Evolutionary conservation across 2,329 filamentous ascomycete species (phyloP).

Genomic region (Pseudogymnoascus sp.): DNA sequence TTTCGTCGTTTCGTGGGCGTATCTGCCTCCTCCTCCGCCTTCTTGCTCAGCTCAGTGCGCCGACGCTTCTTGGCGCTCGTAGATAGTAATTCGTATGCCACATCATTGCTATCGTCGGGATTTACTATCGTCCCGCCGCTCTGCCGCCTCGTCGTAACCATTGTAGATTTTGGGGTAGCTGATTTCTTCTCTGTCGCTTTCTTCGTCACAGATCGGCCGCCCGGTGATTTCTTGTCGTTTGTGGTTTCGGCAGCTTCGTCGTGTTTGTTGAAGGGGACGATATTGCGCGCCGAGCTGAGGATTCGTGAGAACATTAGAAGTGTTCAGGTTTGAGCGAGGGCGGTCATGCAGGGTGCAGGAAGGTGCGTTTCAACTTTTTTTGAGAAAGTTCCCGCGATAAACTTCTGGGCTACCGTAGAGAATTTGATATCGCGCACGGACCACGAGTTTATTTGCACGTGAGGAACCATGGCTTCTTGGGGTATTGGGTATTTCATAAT

Average conservation of each 20-base stretch:
- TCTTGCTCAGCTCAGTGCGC: slow-evolving; percentile 4
- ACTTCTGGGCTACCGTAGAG: slow-evolving; percentile 1
- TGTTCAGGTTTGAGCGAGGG: not conserved
- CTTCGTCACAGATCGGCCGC: not conserved
- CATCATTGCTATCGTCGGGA: not conserved
- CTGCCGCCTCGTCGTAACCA: slow-evolving; percentile 12
- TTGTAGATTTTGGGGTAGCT: slow-evolving; percentile 1
- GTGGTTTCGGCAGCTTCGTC: not conserved
- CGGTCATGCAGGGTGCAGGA: slow-evolving; percentile 7
- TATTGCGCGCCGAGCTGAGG: slow-evolving; percentile 10
- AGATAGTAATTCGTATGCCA: not conserved
- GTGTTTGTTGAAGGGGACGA: slow-evolving; percentile 9
- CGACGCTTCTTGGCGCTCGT: slow-evolving; percentile 11
- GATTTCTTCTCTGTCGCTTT: not conserved
- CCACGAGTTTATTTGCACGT: slow-evolving; percentile 7
- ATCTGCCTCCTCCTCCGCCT: slow-evolving; percentile 1
- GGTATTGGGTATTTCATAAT: not conserved
- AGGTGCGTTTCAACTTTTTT: not conserved
- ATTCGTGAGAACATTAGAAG: slow-evolving; percentile 12
- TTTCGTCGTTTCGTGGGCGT: slow-evolving; percentile 22
- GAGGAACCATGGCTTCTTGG: not conserved
- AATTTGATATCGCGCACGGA: slow-evolving; percentile 4
- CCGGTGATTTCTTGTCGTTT: slow-evolving; percentile 5
- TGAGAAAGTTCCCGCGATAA: not conserved
- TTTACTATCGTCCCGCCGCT: not conserved